Evolutionary conservation across 2,329 filamentous ascomycete species (phyloP).

Genomic region (Pseudogymnoascus sp.): DNA sequence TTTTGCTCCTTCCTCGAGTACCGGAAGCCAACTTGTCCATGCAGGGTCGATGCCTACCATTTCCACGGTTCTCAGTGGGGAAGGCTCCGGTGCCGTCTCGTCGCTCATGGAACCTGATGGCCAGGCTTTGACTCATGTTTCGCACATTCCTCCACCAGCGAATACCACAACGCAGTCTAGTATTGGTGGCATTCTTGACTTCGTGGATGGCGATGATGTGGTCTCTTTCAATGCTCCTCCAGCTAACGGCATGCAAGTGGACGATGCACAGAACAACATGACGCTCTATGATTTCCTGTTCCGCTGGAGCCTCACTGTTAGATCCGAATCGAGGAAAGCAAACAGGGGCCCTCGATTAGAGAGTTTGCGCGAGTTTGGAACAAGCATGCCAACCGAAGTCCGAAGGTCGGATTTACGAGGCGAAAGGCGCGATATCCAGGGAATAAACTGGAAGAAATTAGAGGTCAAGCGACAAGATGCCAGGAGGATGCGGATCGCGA

Average conservation of each 20-base stretch:
- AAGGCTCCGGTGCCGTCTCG: neutral
- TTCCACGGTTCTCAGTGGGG: neutral
- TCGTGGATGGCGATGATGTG: neutral
- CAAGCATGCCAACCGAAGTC: constrained; percentile 21
- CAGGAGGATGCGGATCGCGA: constrained; percentile 38
- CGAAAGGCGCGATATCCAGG: constrained; percentile 51
- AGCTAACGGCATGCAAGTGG: constrained; percentile 27
- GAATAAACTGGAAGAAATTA: constrained; percentile 49
- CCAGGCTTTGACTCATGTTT: neutral
- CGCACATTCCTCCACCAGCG: neutral
- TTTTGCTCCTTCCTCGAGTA: neutral
- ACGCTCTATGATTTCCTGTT: constrained; percentile 44
- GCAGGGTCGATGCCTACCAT: constrained; percentile 12
- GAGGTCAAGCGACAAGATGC: constrained; percentile 44
- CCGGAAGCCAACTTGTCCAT: constrained; percentile 11
- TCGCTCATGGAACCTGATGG: neutral
- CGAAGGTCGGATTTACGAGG: constrained; percentile 44
- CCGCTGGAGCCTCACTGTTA: constrained; percentile 33
- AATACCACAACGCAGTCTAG: neutral
- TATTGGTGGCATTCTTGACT: neutral
- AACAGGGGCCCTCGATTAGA: constrained; percentile 17
- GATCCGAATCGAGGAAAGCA: constrained; percentile 12
- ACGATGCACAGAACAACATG: constrained; percentile 37
- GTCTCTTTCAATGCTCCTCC: constrained; percentile 12
- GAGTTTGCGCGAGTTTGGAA: constrained; percentile 17